Evolutionary conservation across 2,329 filamentous ascomycete species (phyloP).

Genomic region (Exophiala xenobiotica): DNA sequence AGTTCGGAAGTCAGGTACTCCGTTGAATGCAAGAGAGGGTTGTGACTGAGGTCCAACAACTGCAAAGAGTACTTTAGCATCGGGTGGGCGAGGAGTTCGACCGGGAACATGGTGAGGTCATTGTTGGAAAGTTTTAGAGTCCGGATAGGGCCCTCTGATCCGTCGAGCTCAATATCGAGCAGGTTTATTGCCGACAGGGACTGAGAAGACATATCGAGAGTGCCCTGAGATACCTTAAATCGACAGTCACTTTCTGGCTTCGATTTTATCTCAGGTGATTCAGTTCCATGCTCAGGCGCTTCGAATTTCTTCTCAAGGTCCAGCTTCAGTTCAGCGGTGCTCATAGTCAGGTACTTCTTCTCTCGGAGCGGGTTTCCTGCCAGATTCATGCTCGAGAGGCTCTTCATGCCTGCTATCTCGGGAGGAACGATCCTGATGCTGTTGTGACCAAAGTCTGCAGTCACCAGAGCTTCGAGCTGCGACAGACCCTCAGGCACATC

Average conservation of each 20-base stretch:
- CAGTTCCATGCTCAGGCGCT: not conserved
- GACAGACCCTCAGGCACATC: conserved; percentile 75
- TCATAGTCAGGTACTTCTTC: conserved; percentile 78
- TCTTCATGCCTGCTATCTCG: conserved; percentile 76
- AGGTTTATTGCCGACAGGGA: conserved; percentile 50
- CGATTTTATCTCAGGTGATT: not conserved
- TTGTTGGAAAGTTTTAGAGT: conserved; percentile 68
- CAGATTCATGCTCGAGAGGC: conserved; percentile 70
- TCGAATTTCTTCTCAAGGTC: conserved; percentile 21
- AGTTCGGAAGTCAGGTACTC: conserved; percentile 66
- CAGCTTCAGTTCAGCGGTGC: conserved; percentile 46
- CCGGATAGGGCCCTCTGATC: conserved; percentile 44
- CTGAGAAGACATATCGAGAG: conserved; percentile 67
- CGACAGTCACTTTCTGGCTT: conserved; percentile 2
- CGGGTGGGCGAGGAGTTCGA: conserved; percentile 66
- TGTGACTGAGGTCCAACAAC: conserved; percentile 71
- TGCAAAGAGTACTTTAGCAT: conserved; percentile 61
- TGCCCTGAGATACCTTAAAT: conserved; percentile 29
- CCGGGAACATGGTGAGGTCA: conserved; percentile 67
- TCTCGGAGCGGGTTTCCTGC: conserved; percentile 89
- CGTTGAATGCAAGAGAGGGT: conserved; percentile 62
- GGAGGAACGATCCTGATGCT: conserved; percentile 74
- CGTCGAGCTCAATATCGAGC: conserved; percentile 53
- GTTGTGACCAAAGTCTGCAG: conserved; percentile 82
- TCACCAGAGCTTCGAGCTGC: conserved; percentile 65